Conservation (phyloP, 164 flowering plant genomes). For the Litsea cubeba region DNA sequence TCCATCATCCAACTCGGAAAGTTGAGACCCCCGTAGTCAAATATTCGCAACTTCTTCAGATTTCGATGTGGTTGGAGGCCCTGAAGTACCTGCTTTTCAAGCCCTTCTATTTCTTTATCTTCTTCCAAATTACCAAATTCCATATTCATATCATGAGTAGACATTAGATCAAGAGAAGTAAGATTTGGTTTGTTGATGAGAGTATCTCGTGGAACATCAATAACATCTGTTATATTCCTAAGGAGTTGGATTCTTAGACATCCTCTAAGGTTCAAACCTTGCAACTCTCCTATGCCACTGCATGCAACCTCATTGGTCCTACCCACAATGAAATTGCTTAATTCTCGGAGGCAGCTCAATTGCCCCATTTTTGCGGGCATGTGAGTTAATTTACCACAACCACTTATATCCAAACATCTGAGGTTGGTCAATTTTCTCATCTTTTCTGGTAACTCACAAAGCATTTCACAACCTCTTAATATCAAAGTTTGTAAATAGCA, state of each 20-base stretch:
- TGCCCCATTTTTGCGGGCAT: neutral
- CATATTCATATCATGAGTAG: no score
- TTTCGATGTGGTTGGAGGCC: constrained; percentile 21
- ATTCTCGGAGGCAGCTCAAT: neutral
- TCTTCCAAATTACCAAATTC: neutral
- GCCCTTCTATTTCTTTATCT: neutral
- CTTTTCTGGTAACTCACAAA: no score
- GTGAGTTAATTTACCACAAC: neutral
- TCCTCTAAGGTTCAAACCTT: neutral
- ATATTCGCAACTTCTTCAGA: constrained; percentile 12
- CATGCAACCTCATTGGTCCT: neutral
- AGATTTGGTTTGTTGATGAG: neutral
- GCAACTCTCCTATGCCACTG: neutral
- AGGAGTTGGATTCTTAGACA: neutral
- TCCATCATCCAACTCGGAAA: constrained; percentile 22
- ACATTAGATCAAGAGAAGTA: neutral
- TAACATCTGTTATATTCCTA: neutral
- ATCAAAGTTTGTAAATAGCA: no score
- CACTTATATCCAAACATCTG: no score
- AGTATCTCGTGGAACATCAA: neutral
- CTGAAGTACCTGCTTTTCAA: neutral
- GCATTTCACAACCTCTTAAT: no score
- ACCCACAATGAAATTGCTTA: neutral
- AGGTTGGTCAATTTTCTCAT: no score
- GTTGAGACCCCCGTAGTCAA: constrained; percentile 9